Base-by-base conservation (phyloP, 345 rosid species). In the Jatropha curcas region DNA sequence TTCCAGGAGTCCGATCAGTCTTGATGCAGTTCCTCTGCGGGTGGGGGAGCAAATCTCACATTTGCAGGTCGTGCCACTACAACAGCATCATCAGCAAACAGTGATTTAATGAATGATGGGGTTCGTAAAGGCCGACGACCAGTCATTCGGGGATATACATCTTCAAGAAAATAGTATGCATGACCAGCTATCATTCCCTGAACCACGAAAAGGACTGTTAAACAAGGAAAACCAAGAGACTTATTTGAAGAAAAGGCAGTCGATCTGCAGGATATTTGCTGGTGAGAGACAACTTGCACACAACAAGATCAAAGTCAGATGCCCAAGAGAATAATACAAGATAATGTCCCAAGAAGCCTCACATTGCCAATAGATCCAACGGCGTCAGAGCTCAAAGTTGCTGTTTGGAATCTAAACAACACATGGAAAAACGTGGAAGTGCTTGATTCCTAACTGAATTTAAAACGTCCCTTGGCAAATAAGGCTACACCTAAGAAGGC, bases 101-200 rank as follows among this genome's bases (percentile, higher is more conserved):
- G 60, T 7, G 89, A 86, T 74, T 89, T 89, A 67, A 95, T 89
- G 68, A 95, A 83, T 48, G 86, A 83, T 35, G 99, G 98, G 37
- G 99, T 91, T 73, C 76, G 83, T 30, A 95, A 85, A 48, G 99
- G 99, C 30, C 81, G 84, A 0, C 99, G 94, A 50, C 89, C 86
- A 0, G 94, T 86, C 96, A 95, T 89, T 75, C 86, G 71, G 5
- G 99, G 99, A 77, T 92, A 92, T 55, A 95, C 98, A 33, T 91
- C 97, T 41, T 90, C 98, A 5, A 95, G 90, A 77, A 95, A 95
- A 80, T 95, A 95, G 87, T 95, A 95, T 13, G 97, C 96, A 43
- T 95, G 99, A n/a, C 99, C 98, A 0, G 98, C 94, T 74, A 93
- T 87, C 98, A 95, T 95, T 72, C 99, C 99, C 99, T 95, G 91